phyloP scores from a whole-genome alignment of 2,329 filamentous ascomycete genomes.

The Pseudocercospora cruenta region DNA sequence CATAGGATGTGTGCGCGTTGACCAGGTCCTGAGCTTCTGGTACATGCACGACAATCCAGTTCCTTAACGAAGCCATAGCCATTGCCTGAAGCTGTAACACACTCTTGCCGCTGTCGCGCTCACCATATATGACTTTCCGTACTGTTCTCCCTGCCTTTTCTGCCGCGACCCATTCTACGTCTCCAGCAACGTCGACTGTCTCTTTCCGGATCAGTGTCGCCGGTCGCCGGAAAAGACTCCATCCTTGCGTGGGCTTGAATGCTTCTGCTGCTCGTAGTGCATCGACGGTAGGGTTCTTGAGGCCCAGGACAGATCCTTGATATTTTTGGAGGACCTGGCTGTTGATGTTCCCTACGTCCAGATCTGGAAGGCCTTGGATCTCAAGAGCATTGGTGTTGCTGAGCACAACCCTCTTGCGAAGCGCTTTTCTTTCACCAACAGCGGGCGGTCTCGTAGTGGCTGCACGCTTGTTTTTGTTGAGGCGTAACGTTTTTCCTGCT shows the following conservation, averaged over 20 bases:
- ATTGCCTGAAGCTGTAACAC: constrained; percentile 82
- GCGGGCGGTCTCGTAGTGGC: constrained; percentile 34
- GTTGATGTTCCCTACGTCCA: constrained; percentile 43
- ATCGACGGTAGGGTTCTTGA: constrained; percentile 74
- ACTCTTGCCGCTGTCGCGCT: constrained; percentile 80
- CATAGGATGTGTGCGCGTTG: constrained; percentile 79
- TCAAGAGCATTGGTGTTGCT: constrained; percentile 91
- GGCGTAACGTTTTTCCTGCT: constrained; percentile 33
- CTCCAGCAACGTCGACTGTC: constrained; percentile 68
- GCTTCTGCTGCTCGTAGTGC: constrained; percentile 80
- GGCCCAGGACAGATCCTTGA: constrained; percentile 68
- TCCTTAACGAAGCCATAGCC: constrained; percentile 76
- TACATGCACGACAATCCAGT: constrained; percentile 86
- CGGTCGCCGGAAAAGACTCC: constrained; percentile 82
- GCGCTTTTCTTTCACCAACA: constrained; percentile 81
- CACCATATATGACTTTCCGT: constrained; percentile 72
- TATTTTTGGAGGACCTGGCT: constrained; percentile 49
- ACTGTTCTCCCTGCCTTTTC: constrained; percentile 49
- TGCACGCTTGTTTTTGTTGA: constrained; percentile 37
- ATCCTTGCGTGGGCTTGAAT: constrained; percentile 88
- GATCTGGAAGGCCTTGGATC: constrained; percentile 67
- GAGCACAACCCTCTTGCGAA: constrained; percentile 85
- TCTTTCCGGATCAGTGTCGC: constrained; percentile 77
- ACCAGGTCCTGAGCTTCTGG: constrained; percentile 89
- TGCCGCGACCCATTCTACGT: constrained; percentile 39